Evolutionary conservation across 2,329 filamentous ascomycete species (phyloP), one percentile per base, ranked within the genome.

Genomic region (Paramyrothecium sp.): DNA sequence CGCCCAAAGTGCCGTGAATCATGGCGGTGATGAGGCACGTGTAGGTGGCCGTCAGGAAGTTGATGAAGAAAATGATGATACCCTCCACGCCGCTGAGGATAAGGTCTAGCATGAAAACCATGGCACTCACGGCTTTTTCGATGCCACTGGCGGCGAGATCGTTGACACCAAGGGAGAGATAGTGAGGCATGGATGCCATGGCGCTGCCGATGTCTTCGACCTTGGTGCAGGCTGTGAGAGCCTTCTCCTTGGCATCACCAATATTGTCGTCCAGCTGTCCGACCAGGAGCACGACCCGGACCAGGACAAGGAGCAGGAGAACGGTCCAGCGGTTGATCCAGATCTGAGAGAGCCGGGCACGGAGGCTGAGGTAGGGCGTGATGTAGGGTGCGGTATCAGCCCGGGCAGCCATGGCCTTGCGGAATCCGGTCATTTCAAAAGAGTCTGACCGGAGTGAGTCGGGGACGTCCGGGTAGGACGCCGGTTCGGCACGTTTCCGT

Each of bases 271-370:
- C 82, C 61, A 97, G 83, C 65, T 84, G 83, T 56, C 82, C 81
- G 56, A 94, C 84, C 41, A 93, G 86, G 58, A 98, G 80, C 54
- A 99, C 77, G 59, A 94, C 84, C 57, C 93, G 87, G 61, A 89
- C 85, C 54, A 99, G 87, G 56, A 98, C 88, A 55, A 99, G 86
- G 58, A 97, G 74, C 51, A 98, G 81, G 51, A 99, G 82, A 59
- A 98, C 81, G 44, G 95, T 98, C 95, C 95, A 99, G 74, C 91
- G 86, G 80, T 99, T 98, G 78, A 99, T 88, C 92, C 94, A 97
- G 73, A 96, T 84, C 80, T 99, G 95, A 54, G 95, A 98, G 67
- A 98, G 83, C 68, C 93, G 89, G 67, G 94, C 89, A 69, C 88
- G 87, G 69, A 97, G 86, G 67, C 93, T 92, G 61, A 99, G 89